These are phyloP conservation scores for Umbelopsis sp. DNA, from an alignment of 192 early-diverging fungal genomes.

Conservation along the genomic window DNA sequence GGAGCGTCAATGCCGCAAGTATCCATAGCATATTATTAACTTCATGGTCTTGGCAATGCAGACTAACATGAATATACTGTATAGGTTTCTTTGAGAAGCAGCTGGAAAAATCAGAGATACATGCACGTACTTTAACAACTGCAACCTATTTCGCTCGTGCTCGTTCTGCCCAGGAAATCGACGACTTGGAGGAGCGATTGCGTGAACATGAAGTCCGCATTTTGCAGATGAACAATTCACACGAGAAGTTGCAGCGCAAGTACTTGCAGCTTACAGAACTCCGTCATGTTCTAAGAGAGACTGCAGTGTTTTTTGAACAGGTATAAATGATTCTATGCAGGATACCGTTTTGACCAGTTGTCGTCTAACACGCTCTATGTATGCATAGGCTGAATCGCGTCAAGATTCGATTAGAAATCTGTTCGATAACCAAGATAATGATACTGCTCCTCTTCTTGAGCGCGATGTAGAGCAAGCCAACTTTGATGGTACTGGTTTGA, in stretches of 20 bases:
- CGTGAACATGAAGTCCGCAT: conserved; percentile 82
- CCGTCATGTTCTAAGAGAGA: conserved; percentile 87
- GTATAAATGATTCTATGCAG: conserved; percentile 36
- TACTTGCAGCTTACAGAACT: conserved; percentile 90
- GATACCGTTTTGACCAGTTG: no score
- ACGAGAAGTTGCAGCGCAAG: conserved; percentile 86
- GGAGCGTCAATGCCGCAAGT: conserved; percentile 91
- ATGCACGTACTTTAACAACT: conserved; percentile 47
- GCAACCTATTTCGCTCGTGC: conserved; percentile 58
- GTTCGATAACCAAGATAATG: conserved; percentile 52
- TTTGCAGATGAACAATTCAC: conserved; percentile 81
- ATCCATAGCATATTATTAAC: neutral
- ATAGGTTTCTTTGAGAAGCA: conserved; percentile 82
- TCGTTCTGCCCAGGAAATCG: conserved; percentile 86
- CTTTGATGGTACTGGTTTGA: conserved; percentile 42
- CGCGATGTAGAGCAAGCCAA: conserved; percentile 53
- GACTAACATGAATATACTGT: neutral
- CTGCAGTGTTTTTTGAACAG: conserved; percentile 78
- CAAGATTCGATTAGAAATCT: conserved; percentile 37
- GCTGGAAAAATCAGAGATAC: conserved; percentile 77
- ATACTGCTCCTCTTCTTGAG: conserved; percentile 60
- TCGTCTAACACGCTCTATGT: neutral
- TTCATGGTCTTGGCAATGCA: neutral
- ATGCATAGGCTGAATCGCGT: conserved; percentile 38
- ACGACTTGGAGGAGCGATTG: conserved; percentile 86